phyloP scores from a whole-genome alignment of 2,329 filamentous ascomycete species.

The Colletotrichum echinochloae region DNA sequence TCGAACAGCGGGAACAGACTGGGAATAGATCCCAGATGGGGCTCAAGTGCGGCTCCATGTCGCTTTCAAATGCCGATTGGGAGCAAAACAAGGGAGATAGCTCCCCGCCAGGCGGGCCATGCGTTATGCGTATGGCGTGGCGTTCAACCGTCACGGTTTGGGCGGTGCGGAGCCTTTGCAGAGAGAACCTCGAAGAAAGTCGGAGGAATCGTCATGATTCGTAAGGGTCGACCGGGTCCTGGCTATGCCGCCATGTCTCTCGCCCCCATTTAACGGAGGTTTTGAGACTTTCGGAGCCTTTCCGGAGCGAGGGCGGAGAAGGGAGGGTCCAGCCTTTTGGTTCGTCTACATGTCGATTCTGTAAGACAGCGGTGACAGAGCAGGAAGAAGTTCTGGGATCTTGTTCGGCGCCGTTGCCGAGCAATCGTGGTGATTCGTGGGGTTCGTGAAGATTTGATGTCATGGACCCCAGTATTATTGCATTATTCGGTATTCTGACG shows the following conservation, averaged over 20 bases:
- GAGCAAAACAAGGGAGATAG: neutral
- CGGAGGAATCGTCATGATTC: conserved; percentile 26
- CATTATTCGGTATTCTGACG: conserved; percentile 31
- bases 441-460: conserved; percentile 38
- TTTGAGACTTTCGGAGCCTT: conserved; percentile 1
- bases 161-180: conserved; percentile 31
- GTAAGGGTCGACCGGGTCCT: neutral
- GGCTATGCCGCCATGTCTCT: neutral
- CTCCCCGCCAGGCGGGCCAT: neutral
- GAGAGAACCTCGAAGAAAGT: conserved; percentile 26
- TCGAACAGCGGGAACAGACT: conserved; percentile 33
- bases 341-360: neutral
- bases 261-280: conserved; percentile 22
- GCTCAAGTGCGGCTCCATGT: conserved; percentile 34
- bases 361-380: neutral
- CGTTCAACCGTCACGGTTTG: neutral
- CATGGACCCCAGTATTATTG: conserved; percentile 39
- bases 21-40: conserved; percentile 27
- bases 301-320: conserved; percentile 12
- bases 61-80: conserved; percentile 26
- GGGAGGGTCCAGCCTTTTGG: neutral
- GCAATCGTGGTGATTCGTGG: neutral
- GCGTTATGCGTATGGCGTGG: neutral
- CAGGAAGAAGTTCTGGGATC: neutral
- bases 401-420: conserved; percentile 25